Evolutionary conservation across 768 basidiomycete species (phyloP).

Genomic region (Phlegmacium glaucopus): DNA sequence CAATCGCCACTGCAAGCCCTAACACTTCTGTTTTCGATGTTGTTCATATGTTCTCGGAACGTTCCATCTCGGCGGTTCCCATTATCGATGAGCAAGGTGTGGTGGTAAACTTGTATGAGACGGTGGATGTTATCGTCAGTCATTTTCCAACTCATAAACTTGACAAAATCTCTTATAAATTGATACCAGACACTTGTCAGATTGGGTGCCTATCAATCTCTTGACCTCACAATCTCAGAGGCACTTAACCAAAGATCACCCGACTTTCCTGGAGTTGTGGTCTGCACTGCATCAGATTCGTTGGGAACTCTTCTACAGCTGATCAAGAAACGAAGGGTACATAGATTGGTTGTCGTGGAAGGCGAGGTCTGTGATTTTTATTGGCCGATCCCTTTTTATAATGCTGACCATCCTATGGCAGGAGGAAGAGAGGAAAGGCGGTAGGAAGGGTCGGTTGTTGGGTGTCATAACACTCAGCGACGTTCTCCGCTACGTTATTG

Average conservation of each 20-base stretch:
- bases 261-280: constrained; percentile 96
- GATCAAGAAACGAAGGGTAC: constrained; percentile 90
- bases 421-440: constrained; percentile 80
- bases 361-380: constrained; percentile 58
- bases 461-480: constrained; percentile 90
- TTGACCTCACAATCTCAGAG: constrained; percentile 90
- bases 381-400: constrained; percentile 2
- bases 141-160: neutral
- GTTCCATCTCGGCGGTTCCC: constrained; percentile 94
- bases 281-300: constrained; percentile 91
- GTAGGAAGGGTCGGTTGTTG: constrained; percentile 77
- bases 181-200: constrained; percentile 84
- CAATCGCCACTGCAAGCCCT: constrained; percentile 88
- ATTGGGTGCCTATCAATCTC: constrained; percentile 90
- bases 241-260: constrained; percentile 89
- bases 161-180: constrained; percentile 1
- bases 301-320: constrained; percentile 86
- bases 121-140: constrained; percentile 96
- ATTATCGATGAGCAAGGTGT: constrained; percentile 91
- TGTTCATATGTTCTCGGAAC: constrained; percentile 97
- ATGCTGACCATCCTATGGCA: constrained; percentile 21
- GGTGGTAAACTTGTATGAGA: constrained; percentile 96
- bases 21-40: constrained; percentile 95
- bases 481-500: constrained; percentile 80
- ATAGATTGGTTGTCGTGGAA: constrained; percentile 93